These are phyloP conservation scores for Microcos paniculata DNA, from an alignment of 345 rosid species.

Conservation along the genomic window DNA sequence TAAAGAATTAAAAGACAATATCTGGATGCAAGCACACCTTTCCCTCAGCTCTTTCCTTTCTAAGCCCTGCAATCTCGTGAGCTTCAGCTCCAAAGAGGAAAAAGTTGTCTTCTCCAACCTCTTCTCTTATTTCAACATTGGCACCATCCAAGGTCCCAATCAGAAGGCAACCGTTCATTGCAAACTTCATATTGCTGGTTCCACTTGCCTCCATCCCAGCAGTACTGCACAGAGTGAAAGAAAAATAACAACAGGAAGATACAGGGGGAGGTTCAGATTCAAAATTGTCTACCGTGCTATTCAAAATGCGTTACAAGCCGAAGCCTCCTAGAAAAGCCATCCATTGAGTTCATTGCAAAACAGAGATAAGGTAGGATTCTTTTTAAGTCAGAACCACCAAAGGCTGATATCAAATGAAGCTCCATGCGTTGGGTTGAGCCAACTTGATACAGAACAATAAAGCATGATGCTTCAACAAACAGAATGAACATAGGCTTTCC, in stretches of 20 bases:
- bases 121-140: conserved; percentile 77
- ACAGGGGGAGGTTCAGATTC: not conserved
- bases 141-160: conserved; percentile 91
- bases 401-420: not conserved
- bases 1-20: conserved; percentile 3
- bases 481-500: conserved; percentile 4
- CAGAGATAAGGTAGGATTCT: not conserved
- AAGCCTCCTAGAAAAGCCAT: not conserved
- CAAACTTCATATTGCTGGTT: conserved; percentile 91
- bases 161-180: conserved; percentile 79
- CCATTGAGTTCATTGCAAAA: not conserved
- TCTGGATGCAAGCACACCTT: conserved; percentile 40
- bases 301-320: not conserved
- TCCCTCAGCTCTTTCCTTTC: conserved; percentile 73
- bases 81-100: conserved; percentile 86
- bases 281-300: too few relatives aligned
- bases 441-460: not conserved
- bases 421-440: not conserved
- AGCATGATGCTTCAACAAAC: not conserved
- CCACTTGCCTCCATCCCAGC: conserved; percentile 99
- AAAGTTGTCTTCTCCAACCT: conserved; percentile 80
- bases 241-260: not conserved
- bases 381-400: not conserved
- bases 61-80: conserved; percentile 60
- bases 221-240: conserved; percentile 39